phyloP scores from a whole-genome alignment of 2,329 filamentous ascomycete genomes.

The Dryadomyces sulphureus region DNA sequence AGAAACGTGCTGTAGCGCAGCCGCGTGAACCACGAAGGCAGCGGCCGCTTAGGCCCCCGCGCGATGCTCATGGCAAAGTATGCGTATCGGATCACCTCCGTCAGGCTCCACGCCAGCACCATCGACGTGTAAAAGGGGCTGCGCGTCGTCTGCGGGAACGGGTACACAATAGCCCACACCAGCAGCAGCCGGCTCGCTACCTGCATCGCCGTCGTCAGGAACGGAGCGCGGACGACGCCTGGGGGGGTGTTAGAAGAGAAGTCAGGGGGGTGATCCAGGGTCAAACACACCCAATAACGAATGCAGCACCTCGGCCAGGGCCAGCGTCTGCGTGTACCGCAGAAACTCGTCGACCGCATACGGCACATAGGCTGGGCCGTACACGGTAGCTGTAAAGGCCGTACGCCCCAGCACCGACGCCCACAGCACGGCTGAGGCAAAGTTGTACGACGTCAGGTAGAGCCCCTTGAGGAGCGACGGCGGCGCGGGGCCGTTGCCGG shows the following conservation, averaged over 20 bases:
- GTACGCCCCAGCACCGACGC: conserved; percentile 58
- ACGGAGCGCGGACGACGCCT: conserved; percentile 75
- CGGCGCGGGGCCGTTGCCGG: conserved; percentile 7
- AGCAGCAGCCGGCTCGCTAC: conserved; percentile 76
- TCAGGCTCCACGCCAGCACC: conserved; percentile 77
- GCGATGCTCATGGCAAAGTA: conserved; percentile 71
- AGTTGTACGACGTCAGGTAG: conserved; percentile 82
- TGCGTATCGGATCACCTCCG: conserved; percentile 84
- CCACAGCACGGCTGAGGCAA: conserved; percentile 65
- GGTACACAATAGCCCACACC: conserved; percentile 69
- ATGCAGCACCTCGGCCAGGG: conserved; percentile 72
- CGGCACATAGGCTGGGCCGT: conserved; percentile 46
- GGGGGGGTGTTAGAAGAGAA: neutral
- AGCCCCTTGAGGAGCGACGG: conserved; percentile 35
- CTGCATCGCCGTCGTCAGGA: conserved; percentile 80
- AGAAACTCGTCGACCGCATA: conserved; percentile 49
- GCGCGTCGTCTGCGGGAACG: conserved; percentile 50
- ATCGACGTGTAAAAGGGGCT: conserved; percentile 57
- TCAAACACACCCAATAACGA: conserved; percentile 50
- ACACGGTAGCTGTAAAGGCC: conserved; percentile 33
- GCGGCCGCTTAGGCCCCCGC: conserved; percentile 20
- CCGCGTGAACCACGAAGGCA: conserved; percentile 48
- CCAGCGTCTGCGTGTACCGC: conserved; percentile 71
- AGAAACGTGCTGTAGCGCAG: conserved; percentile 87
- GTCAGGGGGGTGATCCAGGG: neutral